phyloP scores from a whole-genome alignment of 768 basidiomycete species.

The Mrakia gelida region DNA sequence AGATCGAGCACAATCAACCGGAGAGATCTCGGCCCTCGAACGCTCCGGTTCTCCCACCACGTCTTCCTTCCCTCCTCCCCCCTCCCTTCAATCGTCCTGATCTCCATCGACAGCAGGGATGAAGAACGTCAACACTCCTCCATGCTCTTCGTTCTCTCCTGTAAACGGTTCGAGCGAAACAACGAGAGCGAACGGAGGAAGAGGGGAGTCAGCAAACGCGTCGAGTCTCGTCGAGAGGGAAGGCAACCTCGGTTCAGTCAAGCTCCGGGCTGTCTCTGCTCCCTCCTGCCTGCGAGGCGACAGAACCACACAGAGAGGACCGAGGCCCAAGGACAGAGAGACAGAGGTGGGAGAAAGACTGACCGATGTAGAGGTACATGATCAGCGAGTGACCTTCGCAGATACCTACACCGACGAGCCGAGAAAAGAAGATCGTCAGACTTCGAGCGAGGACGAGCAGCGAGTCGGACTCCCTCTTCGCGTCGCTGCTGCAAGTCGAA shows the following conservation, averaged over 20 bases:
- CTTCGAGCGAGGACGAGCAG: background rate
- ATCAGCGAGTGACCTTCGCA: constrained; percentile 80
- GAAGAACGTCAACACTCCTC: constrained; percentile 83
- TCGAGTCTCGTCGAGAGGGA: background rate
- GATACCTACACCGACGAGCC: constrained; percentile 53
- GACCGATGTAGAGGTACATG: constrained; percentile 80
- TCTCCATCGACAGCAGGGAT: constrained; percentile 73
- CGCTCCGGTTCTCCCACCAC: background rate
- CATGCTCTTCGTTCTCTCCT: constrained; percentile 62
- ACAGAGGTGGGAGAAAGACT: background rate
- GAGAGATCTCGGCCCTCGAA: too few relatives aligned
- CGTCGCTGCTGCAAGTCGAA: background rate
- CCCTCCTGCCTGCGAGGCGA: background rate
- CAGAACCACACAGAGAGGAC: background rate
- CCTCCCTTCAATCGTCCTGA: constrained; percentile 35
- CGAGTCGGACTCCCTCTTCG: background rate
- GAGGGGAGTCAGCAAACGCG: too few relatives aligned
- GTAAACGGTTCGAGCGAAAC: too few relatives aligned
- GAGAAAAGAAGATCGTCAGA: background rate
- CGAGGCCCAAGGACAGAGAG: background rate
- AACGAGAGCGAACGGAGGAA: background rate
- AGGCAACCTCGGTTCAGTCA: background rate
- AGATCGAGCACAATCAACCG: too few relatives aligned
- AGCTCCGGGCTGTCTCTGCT: background rate
- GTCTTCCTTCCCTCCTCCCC: background rate